Evolutionary conservation across 306 rosid genomes (phyloP), one percentile per base, ranked within the genome.

Genomic region (Rosa persica): DNA sequence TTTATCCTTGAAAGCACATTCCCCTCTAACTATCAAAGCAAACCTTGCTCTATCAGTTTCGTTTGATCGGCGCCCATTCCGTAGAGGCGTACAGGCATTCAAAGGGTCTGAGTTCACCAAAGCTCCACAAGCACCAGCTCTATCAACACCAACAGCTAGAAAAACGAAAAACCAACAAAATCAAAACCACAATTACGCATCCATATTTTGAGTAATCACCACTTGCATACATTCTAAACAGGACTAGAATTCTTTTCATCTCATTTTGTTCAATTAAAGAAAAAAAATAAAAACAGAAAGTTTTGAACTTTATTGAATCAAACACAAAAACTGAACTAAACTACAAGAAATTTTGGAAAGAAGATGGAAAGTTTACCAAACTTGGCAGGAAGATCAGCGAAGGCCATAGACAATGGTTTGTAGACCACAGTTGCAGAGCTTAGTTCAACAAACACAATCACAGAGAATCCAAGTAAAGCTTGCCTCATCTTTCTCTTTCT

Each of bases 371-470:
- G 2, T 30, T 62, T 85, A 85, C 88, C 83, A 57, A n/a, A 78
- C 79, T 85, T 85, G 67, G 85, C 88, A 23, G 88, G 85, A 71
- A 85, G 88, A 67, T 85, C 88, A 8, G 75, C 1, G 72, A 85
- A 70, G 75, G 81, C 62, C 23, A 76, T 39, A 54, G 71, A 76
- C 40, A 75, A 52, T 4, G 81, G 76, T 62, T 30, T 57, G 67
- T 78, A 73, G 23, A 78, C 77, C 48, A 85, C 79, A 16, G 80
- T 10, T 20, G 88, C 77, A 20, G 85, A 81, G 75, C 67, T 52
- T 2, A 55, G 49, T n/a, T 30, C 15, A 20, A 44, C 71, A 23
- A 62, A 70, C 44, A 67, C 75, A 23, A 81, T 8, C 39, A 42
- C 6, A 60, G 19, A 67, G 4, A 84, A 74, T 38, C 78, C 73